Evolutionary conservation across 495 filamentous ascomycete species (phyloP).

Genomic region (Immersiella caudata): DNA sequence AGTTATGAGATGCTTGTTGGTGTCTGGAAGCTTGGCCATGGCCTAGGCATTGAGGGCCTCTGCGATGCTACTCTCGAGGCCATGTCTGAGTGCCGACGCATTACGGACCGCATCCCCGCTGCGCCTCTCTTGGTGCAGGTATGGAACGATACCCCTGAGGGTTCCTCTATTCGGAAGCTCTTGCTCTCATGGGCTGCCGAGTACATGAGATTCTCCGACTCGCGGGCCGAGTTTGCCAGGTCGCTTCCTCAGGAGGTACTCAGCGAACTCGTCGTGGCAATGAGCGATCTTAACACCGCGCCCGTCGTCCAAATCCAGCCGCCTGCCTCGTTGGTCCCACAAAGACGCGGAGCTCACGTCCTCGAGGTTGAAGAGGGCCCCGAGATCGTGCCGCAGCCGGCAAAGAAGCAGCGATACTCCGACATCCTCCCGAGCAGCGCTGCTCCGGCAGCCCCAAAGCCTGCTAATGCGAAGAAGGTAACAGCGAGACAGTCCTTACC

Average conservation of each 20-base stretch:
- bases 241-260: slow-evolving; percentile 58
- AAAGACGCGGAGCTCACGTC: slow-evolving; percentile 42
- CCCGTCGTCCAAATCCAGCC: slow-evolving; percentile 32
- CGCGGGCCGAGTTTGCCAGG: slow-evolving; percentile 53
- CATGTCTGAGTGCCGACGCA: slow-evolving; percentile 53
- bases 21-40: slow-evolving; percentile 55
- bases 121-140: slow-evolving; percentile 56
- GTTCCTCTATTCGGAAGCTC: slow-evolving; percentile 55
- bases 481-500: slow-evolving; percentile 32
- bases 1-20: slow-evolving; percentile 54
- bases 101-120: slow-evolving; percentile 53
- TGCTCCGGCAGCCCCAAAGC: slow-evolving; percentile 16
- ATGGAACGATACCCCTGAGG: slow-evolving; percentile 58
- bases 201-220: slow-evolving; percentile 55
- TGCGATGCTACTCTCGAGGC: slow-evolving; percentile 54
- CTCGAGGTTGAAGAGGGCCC: slow-evolving; percentile 40
- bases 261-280: slow-evolving; percentile 58
- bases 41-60: slow-evolving; percentile 55
- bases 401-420: slow-evolving; percentile 44
- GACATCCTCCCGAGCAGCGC: slow-evolving; percentile 35
- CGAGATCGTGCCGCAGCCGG: slow-evolving; percentile 26
- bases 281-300: slow-evolving; percentile 49
- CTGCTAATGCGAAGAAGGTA: slow-evolving; percentile 29
- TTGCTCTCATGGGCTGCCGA: slow-evolving; percentile 60
- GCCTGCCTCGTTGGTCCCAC: slow-evolving; percentile 11